Evolutionary conservation across 306 rosid species (phyloP), one percentile per base, ranked within the genome.

Genomic region (Glycine soja): DNA sequence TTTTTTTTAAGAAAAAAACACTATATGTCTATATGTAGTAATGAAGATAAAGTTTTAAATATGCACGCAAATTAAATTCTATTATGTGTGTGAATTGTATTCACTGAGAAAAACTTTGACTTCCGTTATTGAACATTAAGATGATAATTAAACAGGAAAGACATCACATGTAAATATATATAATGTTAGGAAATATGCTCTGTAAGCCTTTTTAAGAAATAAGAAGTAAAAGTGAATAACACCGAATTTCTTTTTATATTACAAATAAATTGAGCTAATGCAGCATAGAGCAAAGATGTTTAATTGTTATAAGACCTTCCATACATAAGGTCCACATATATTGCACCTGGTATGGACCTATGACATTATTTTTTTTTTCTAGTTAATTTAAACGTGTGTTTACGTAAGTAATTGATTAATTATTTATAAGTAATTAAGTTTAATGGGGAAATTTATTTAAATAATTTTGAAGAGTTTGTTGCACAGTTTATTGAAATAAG

Each of bases 251-350:
- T 38, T 38, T 38, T 48, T 3, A 51, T 30, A 72, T 14, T 30
- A n/a, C 3, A 8, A 14, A 63, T 9, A 18, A 52, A 48, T 50
- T 18, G 18, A 61, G 59, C 38, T 5, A 48, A 42, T 64, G 61
- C n/a, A 24, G 30, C 59, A 34, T 12, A 65, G 38, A 40, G 24
- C 48, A 45, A 8, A 74, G 51, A 54, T 32, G 11, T 53, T 51
- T 70, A 10, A 47, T 12, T n/a, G 1, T 45, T 76, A 74, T 8
- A 40, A 81, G 80, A 74, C 81, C 65, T 57, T 70, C 72, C 11
- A 10, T 32, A 18, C 40, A 38, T 2, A 16, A 50, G 64, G 77
- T 47, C 66, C 66, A 74, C 72, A 75, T 69, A 75, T 50, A 51
- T 8, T 57, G 70, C 47, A 18, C 48, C 45, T 54, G 50, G 58